Evolutionary conservation across 805 yeast species (phyloP), one percentile per base, ranked within the genome.

Genomic region (Suhomyces vadensis): DNA sequence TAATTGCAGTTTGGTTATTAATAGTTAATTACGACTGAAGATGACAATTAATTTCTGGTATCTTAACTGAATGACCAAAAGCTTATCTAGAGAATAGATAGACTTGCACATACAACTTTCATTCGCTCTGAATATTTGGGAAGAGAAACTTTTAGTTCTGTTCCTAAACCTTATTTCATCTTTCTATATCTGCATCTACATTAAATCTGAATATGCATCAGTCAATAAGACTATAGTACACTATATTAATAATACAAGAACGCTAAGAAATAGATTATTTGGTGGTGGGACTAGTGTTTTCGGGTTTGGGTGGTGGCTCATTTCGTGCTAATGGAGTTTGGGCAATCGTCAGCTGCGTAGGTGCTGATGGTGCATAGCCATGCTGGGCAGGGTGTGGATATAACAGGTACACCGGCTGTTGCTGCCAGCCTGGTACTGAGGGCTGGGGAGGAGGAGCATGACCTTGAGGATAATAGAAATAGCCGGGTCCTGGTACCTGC

Each of bases 381-480:
- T 29, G 17, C 17, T 17, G 35, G 5, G 11, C 26, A 26, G 41
- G 41, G 16, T 14, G 11, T 11, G 17, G 41, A 20, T 38, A 21
- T 11, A 11, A 19, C 29, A 22, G 41, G 20, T 38, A 21, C 35
- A 19, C 27, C 10, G 42, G 37, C 19, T 20, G 38, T 17, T 38
- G 41, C 33, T 29, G 33, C 33, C 33, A 29, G 19, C 14, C 33
- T 16, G 33, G 4, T 17, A 17, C 16, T 20, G 21, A 6, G 42
- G 38, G 41, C 22, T 27, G 41, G 11, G 19, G 42, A 14, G 21
- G 43, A 35, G 19, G 42, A 14, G 21, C 41, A 38, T 41, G 33
- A 7, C 40, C 44, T 16, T 23, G 42, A 14, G 26, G 40, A 33
- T 36, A 39, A 38, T 46, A 31, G 24, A 31, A 20, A 27, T 38